phyloP scores from a whole-genome alignment of 1,284 basidiomycete genomes.

The Ganoderma lucidum region DNA sequence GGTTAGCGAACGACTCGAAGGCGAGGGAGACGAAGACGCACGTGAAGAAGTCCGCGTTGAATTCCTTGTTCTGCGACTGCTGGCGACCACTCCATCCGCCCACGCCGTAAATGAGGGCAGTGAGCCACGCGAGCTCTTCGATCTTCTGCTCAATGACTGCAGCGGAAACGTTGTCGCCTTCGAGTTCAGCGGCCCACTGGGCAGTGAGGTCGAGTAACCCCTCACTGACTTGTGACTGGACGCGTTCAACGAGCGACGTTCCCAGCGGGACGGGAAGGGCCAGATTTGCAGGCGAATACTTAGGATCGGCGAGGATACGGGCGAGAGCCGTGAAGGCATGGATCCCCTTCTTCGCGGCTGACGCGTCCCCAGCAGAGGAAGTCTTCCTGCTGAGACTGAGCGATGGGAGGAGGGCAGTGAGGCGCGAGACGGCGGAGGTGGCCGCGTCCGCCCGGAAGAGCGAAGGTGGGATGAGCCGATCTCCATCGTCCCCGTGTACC shows the following conservation, averaged over 20 bases:
- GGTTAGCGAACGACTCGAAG: background rate
- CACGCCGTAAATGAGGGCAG: constrained; percentile 48
- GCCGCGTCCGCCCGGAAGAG: constrained; percentile 35
- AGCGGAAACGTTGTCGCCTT: constrained; percentile 39
- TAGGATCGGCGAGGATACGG: constrained; percentile 1
- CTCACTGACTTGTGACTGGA: constrained; percentile 39
- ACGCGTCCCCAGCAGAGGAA: background rate
- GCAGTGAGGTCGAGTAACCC: constrained; percentile 52
- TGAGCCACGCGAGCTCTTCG: constrained; percentile 52
- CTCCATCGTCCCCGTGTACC: constrained; percentile 36
- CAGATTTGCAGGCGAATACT: background rate
- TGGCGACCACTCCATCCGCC: constrained; percentile 42
- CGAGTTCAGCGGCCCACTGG: constrained; percentile 53
- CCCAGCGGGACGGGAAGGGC: constrained; percentile 19
- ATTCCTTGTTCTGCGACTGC: constrained; percentile 29
- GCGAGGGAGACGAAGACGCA: constrained; percentile 19
- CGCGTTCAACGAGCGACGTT: constrained; percentile 40
- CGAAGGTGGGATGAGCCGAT: constrained; percentile 36
- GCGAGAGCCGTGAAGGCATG: constrained; percentile 13
- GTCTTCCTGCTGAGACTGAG: constrained; percentile 1
- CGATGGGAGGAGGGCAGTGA: background rate
- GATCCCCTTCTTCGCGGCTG: background rate
- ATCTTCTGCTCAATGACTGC: constrained; percentile 49
- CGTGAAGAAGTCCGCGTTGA: constrained; percentile 50
- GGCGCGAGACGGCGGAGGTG: constrained; percentile 3